A percentile compares a stretch with the other conserved stretches of the same genome.
Conservation (phyloP, 768 basidiomycete species). For the Rhodotorula paludigena region DNA sequence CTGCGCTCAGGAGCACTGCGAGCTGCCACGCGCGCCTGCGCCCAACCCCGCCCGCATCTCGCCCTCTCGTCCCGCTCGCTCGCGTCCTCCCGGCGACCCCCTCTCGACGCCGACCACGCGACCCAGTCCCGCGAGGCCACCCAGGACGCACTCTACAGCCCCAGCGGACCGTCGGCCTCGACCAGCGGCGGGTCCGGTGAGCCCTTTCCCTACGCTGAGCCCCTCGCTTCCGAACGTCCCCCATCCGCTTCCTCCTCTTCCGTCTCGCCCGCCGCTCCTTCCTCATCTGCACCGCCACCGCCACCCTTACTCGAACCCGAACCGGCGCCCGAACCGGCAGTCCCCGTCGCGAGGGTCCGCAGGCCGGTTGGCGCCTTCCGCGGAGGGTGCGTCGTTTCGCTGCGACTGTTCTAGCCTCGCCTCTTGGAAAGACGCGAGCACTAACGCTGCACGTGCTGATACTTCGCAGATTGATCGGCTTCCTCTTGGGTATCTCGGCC, state of each 20-base stretch:
- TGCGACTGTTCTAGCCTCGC: background rate
- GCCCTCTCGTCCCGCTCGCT: too few relatives aligned
- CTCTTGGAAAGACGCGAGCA: background rate
- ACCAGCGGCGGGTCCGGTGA: background rate
- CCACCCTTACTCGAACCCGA: background rate
- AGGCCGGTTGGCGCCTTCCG: conserved; percentile 30
- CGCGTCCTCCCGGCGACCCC: background rate
- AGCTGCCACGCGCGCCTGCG: too few relatives aligned
- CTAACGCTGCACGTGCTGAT: background rate
- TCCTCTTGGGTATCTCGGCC: conserved; percentile 22
- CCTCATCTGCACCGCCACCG: background rate
- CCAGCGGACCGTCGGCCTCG: background rate
- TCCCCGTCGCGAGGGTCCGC: background rate
- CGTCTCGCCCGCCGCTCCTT: background rate
- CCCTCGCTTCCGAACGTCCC: background rate
- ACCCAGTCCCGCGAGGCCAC: background rate
- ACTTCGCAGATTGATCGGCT: conserved; percentile 30
- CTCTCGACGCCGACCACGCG: background rate
- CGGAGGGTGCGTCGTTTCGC: conserved; percentile 14
- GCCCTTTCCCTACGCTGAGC: background rate
- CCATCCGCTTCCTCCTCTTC: background rate
- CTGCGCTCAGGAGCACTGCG: too few relatives aligned
- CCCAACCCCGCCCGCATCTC: too few relatives aligned
- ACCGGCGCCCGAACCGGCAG: background rate
- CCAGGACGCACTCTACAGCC: background rate